Percentiles rank a stretch among this genome's conserved stretches.
phyloP scores from a whole-genome alignment of 2,329 filamentous ascomycete species.

The Pezicula radicicola region DNA sequence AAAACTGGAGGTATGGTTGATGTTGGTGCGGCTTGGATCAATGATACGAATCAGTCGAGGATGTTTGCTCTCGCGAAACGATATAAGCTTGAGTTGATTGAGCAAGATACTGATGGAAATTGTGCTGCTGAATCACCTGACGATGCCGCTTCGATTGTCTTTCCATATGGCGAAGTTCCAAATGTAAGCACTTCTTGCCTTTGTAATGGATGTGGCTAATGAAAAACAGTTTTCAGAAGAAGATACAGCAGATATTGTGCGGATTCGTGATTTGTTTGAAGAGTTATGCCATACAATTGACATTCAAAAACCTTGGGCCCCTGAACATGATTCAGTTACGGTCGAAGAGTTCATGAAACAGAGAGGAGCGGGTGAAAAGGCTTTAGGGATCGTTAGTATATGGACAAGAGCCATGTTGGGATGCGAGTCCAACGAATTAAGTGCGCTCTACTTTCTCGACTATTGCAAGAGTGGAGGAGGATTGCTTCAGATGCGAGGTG shows the following conservation, averaged over 20 bases:
- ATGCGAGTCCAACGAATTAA: constrained; percentile 42
- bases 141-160: background rate
- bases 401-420: constrained; percentile 42
- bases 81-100: constrained; percentile 40
- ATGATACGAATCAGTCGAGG: constrained; percentile 28
- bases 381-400: constrained; percentile 1
- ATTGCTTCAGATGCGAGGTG: constrained; percentile 47
- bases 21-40: constrained; percentile 58
- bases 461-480: constrained; percentile 51
- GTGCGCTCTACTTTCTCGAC: constrained; percentile 49
- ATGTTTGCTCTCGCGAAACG: constrained; percentile 38
- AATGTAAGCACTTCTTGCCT: background rate
- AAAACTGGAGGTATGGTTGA: constrained; percentile 38
- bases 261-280: constrained; percentile 1
- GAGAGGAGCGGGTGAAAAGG: constrained; percentile 5
- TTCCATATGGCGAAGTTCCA: background rate
- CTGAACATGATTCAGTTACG: constrained; percentile 5
- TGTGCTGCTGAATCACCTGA: background rate
- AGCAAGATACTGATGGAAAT: constrained; percentile 43
- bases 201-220: too few species aligned
- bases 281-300: constrained; percentile 4
- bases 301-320: background rate
- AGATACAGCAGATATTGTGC: constrained; percentile 1
- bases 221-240: background rate
- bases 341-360: constrained; percentile 7